phyloP scores from a whole-genome alignment of 192 early-diverging fungal species.

The Coemansia umbellata region DNA sequence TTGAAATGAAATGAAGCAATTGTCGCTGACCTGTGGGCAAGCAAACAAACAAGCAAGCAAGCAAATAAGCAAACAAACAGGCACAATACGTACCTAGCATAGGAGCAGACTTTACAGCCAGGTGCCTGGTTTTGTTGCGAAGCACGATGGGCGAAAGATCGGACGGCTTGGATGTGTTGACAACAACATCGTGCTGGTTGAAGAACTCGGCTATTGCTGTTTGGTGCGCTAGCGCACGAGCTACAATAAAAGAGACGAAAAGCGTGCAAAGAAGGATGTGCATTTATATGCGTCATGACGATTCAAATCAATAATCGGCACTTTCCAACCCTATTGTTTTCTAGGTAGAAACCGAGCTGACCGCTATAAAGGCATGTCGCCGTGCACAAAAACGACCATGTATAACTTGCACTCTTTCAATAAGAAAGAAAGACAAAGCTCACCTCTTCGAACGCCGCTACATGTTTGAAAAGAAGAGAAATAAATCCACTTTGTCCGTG shows the following conservation, averaged over 20 bases:
- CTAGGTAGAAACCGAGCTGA: no score
- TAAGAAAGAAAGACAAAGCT: no score
- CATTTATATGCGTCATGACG: not conserved
- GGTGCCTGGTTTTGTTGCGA: conserved; percentile 38
- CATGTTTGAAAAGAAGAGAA: not conserved
- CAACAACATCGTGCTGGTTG: conserved; percentile 39
- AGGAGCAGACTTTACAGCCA: conserved; percentile 37
- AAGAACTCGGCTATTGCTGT: conserved; percentile 37
- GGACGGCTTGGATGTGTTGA: conserved; percentile 44
- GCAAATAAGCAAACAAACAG: not conserved
- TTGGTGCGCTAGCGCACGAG: conserved; percentile 46
- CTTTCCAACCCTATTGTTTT: no score
- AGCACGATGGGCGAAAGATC: conserved; percentile 43
- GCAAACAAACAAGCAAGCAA: no score
- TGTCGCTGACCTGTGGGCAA: no score
- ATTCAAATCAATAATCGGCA: no score
- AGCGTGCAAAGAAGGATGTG: no score
- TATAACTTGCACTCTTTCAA: no score
- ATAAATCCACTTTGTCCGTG: no score
- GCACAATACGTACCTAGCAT: conserved; percentile 40
- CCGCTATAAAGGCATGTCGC: no score
- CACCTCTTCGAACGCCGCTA: conserved; percentile 27
- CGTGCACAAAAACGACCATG: no score
- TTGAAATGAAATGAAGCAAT: no score
- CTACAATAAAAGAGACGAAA: conserved; percentile 27